phyloP scores from a whole-genome alignment of 1,139 yeast genomes.

The Yamadazyma friedrichii region DNA sequence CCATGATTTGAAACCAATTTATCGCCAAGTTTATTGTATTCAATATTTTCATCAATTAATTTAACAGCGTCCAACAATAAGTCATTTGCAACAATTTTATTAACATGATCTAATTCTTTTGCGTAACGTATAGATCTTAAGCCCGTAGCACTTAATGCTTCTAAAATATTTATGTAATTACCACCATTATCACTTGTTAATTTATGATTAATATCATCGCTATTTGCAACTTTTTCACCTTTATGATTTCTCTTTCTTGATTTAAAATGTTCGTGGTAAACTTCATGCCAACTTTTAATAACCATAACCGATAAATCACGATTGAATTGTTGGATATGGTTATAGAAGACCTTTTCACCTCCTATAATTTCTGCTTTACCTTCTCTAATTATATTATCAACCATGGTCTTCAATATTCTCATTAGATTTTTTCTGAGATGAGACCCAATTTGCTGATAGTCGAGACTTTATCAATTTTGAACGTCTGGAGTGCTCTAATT shows the following conservation, averaged over 20 bases:
- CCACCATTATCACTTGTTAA: slow-evolving; percentile 13
- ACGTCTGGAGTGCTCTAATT: too few relatives aligned
- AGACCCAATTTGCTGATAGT: neutral
- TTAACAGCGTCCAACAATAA: slow-evolving; percentile 83
- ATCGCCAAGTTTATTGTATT: slow-evolving; percentile 55
- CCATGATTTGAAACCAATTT: slow-evolving; percentile 69
- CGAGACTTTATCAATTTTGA: too few relatives aligned
- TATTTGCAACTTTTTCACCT: slow-evolving; percentile 2
- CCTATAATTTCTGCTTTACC: slow-evolving; percentile 77
- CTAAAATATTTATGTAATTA: slow-evolving; percentile 60
- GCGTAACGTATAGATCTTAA: slow-evolving; percentile 91
- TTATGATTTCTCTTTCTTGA: slow-evolving; percentile 15
- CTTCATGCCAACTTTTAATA: slow-evolving; percentile 79
- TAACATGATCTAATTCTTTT: slow-evolving; percentile 76
- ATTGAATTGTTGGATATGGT: slow-evolving; percentile 95
- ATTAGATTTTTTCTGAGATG: slow-evolving; percentile 2
- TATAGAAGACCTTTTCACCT: slow-evolving; percentile 81
- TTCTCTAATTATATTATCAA: slow-evolving; percentile 56
- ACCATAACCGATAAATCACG: slow-evolving; percentile 86
- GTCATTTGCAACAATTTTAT: slow-evolving; percentile 83
- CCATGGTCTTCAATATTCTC: slow-evolving; percentile 10
- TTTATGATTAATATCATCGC: neutral
- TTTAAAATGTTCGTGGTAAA: slow-evolving; percentile 34
- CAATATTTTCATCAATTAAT: slow-evolving; percentile 69
- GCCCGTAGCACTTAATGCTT: slow-evolving; percentile 94